Evolutionary conservation across 257 asterid species (phyloP).

Genomic region (Solanum chaucha): DNA sequence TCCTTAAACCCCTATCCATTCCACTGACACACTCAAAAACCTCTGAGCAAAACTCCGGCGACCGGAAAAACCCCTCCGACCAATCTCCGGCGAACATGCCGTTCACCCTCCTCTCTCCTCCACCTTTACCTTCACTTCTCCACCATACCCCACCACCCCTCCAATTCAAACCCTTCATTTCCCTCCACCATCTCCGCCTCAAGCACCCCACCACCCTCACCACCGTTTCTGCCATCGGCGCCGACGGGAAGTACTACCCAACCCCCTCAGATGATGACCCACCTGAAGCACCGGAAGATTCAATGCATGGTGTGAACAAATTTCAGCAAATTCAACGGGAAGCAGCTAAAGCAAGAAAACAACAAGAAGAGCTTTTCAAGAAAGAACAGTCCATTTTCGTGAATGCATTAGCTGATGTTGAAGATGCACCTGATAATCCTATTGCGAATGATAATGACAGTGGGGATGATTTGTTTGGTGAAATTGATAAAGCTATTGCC

Average conservation of each 20-base stretch:
- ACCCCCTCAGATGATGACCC: constrained; percentile 87
- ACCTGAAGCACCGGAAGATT: constrained; percentile 89
- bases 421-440: constrained; percentile 30
- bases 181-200: constrained; percentile 15
- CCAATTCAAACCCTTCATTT: constrained; percentile 1
- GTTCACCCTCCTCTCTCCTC: neutral
- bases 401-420: constrained; percentile 72
- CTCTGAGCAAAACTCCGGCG: neutral
- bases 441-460: constrained; percentile 5
- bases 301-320: constrained; percentile 88
- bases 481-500: constrained; percentile 86
- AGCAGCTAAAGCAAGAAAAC: constrained; percentile 57
- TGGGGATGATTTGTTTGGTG: constrained; percentile 90
- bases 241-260: constrained; percentile 76
- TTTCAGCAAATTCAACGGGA: constrained; percentile 91
- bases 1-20: neutral
- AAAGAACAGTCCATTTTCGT: constrained; percentile 55
- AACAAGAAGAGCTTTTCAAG: constrained; percentile 55
- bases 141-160: constrained; percentile 35
- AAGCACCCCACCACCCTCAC: constrained; percentile 23
- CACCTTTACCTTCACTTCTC: constrained; percentile 12
- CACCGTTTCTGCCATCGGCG: constrained; percentile 57
- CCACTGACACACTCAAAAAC: neutral
- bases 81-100: neutral
- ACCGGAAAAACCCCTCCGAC: neutral